Conservation (phyloP, 1,284 basidiomycete genomes). For the Ustilago crameri region DNA sequence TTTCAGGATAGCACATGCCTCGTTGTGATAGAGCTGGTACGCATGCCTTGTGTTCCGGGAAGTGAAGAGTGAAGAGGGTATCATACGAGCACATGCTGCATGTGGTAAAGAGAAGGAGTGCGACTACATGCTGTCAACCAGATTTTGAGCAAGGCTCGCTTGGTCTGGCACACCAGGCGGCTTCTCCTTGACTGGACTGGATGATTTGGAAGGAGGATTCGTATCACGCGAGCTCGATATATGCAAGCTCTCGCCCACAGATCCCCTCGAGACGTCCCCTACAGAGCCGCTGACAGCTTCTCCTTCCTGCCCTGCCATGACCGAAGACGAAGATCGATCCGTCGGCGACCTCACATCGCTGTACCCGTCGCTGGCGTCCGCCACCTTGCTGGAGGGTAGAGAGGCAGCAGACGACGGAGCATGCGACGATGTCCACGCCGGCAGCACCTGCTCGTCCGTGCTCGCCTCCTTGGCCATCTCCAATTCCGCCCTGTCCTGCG, state of each 20-base stretch:
- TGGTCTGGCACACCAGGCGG: not conserved
- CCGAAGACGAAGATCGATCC: conserved; percentile 1
- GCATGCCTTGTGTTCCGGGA: too few relatives aligned
- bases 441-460: conserved; percentile 25
- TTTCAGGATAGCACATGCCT: not conserved
- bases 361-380: conserved; percentile 1
- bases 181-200: conserved; percentile 22
- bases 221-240: conserved; percentile 12
- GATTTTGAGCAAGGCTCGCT: not conserved
- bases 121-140: not conserved
- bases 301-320: not conserved
- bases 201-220: conserved; percentile 18
- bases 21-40: not conserved
- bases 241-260: conserved; percentile 12
- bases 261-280: conserved; percentile 1
- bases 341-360: conserved; percentile 4
- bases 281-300: conserved; percentile 3
- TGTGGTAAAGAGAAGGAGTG: not conserved
- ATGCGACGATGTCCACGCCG: conserved; percentile 3
- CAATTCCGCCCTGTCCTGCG: conserved; percentile 51
- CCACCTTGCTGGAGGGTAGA: not conserved
- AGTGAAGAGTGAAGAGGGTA: not conserved
- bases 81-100: not conserved
- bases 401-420: conserved; percentile 7
- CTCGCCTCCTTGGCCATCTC: conserved; percentile 10